phyloP scores from a whole-genome alignment of 202 grass and related monocot species.

The Bolboschoenoplectus hybrid region DNA sequence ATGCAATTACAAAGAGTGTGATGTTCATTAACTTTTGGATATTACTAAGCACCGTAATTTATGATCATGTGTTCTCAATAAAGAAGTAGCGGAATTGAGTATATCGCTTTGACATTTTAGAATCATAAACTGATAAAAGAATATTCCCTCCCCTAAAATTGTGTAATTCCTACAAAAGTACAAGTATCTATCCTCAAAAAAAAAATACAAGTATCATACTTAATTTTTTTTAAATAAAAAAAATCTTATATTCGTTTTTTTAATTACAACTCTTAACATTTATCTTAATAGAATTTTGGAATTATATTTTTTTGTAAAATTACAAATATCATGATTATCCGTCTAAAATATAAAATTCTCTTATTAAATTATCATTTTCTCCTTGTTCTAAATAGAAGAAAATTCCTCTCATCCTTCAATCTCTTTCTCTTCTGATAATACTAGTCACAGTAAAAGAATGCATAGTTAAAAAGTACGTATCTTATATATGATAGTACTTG shows the following conservation, averaged over 20 bases:
- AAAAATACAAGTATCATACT: not conserved
- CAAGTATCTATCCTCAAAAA: too few relatives aligned
- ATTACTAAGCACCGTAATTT: not conserved
- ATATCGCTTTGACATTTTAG: not conserved
- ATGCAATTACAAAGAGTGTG: not conserved
- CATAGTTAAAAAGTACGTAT: too few relatives aligned
- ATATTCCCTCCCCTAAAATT: not conserved
- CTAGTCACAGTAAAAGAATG: too few relatives aligned
- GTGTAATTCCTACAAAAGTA: not conserved
- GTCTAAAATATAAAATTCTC: too few relatives aligned
- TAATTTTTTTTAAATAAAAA: not conserved
- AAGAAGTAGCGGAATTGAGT: not conserved
- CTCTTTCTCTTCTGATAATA: too few relatives aligned
- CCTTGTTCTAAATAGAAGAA: too few relatives aligned
- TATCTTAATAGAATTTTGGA: not conserved
- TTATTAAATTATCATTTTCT: too few relatives aligned
- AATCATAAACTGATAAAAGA: too few relatives aligned
- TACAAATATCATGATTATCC: not conserved
- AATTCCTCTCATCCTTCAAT: too few relatives aligned
- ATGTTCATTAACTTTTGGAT: not conserved
- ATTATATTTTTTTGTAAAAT: not conserved
- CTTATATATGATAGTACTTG: too few relatives aligned
- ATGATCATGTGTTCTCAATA: not conserved
- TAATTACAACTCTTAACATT: not conserved
- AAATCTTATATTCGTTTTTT: not conserved